phyloP scores from a whole-genome alignment of 169 alveolate species.

The Plasmodium sp. region DNA sequence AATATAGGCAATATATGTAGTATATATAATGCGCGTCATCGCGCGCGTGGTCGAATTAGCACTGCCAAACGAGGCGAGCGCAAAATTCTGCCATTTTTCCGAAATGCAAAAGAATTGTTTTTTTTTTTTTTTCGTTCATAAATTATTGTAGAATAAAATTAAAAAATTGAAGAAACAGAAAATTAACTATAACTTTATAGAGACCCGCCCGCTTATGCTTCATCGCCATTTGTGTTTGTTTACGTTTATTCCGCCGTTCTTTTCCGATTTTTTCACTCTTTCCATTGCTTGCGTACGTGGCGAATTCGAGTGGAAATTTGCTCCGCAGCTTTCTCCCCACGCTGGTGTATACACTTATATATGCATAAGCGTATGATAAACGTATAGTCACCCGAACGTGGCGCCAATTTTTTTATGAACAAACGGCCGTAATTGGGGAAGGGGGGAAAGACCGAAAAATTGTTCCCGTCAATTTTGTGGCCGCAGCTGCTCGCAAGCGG shows the following conservation, averaged over 20 bases:
- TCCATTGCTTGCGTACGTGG: conserved; percentile 3
- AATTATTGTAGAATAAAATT: background rate
- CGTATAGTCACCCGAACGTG: background rate
- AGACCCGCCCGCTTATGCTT: background rate
- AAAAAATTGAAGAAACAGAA: background rate
- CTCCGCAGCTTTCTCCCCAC: background rate
- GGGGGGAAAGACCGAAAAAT: background rate
- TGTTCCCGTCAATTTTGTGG: background rate
- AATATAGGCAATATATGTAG: background rate
- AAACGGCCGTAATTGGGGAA: background rate
- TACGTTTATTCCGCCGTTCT: background rate
- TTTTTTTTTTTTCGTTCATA: background rate
- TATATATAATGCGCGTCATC: background rate
- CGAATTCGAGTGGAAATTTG: background rate
- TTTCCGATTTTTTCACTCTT: background rate
- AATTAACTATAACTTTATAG: background rate
- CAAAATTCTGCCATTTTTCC: background rate
- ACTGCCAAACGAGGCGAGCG: background rate
- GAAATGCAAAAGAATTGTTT: background rate
- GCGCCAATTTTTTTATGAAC: background rate
- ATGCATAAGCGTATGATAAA: background rate
- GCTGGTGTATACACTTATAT: background rate
- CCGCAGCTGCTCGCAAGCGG: background rate
- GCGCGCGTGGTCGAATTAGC: background rate
- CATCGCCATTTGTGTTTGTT: background rate